These are phyloP conservation scores for Pseudogymnoascus sp. DNA, from an alignment of 2,329 filamentous ascomycete species.

Conservation along the genomic window DNA sequence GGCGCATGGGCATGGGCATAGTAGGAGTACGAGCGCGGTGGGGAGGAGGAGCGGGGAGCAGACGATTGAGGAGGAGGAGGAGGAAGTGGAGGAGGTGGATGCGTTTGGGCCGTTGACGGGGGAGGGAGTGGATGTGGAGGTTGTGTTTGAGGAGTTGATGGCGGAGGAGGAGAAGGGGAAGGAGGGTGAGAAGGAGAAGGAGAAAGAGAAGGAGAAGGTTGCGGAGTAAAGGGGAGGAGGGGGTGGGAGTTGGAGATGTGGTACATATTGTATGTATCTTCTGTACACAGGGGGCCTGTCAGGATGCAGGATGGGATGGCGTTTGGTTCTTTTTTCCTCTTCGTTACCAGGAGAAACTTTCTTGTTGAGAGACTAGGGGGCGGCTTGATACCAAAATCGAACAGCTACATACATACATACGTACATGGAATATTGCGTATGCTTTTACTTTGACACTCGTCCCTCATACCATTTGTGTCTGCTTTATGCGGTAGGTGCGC, in stretches of 20 bases:
- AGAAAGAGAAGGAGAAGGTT: background rate
- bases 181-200: background rate
- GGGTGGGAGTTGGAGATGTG: background rate
- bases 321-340: background rate
- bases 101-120: slow-evolving; percentile 43
- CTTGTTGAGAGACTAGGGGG: background rate
- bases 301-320: background rate
- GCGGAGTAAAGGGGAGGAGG: background rate
- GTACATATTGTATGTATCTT: background rate
- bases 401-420: background rate
- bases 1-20: slow-evolving; percentile 32
- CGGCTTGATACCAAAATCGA: slow-evolving; percentile 5
- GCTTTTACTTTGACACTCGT: background rate
- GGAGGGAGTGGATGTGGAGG: slow-evolving; percentile 20
- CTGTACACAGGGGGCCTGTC: background rate
- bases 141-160: background rate
- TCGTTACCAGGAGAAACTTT: background rate
- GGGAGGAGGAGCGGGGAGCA: slow-evolving; percentile 66
- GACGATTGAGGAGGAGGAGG: slow-evolving; percentile 56
- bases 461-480: background rate
- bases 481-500: background rate
- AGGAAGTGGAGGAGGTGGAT: slow-evolving; percentile 42
- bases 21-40: slow-evolving; percentile 52
- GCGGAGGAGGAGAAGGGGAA: background rate
- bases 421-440: slow-evolving; percentile 2